A percentile compares a stretch with the other conserved stretches of the same genome.
These are phyloP conservation scores for Emergomyces africanus DNA, from an alignment of 2,329 filamentous ascomycete species.

Conservation along the genomic window DNA sequence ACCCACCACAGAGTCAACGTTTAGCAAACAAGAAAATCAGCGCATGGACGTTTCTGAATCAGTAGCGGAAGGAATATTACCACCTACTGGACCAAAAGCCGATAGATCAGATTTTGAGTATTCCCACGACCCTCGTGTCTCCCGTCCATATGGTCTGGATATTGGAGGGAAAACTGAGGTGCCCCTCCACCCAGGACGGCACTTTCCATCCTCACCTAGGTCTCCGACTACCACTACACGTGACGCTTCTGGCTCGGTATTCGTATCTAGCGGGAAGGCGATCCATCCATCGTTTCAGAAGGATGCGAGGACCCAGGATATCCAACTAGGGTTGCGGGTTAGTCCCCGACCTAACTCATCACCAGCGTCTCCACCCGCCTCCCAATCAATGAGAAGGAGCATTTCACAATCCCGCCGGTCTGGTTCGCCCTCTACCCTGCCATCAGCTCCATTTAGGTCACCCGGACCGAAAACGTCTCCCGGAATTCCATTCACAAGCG, in stretches of 20 bases:
- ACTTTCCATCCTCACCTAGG: slow-evolving; percentile 9
- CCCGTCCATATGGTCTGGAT: slow-evolving; percentile 16
- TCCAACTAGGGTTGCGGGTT: slow-evolving; percentile 2
- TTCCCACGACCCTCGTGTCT: slow-evolving; percentile 14
- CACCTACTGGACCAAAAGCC: slow-evolving; percentile 34
- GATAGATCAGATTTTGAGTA: slow-evolving; percentile 20
- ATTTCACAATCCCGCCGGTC: slow-evolving; percentile 17
- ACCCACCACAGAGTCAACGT: neutral
- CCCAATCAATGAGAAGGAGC: slow-evolving; percentile 12
- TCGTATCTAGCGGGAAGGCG: neutral
- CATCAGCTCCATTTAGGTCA: slow-evolving; percentile 3
- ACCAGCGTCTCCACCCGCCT: slow-evolving; percentile 14
- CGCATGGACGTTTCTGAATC: slow-evolving; percentile 11
- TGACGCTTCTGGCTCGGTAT: slow-evolving; percentile 10
- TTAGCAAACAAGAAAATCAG: slow-evolving; percentile 14
- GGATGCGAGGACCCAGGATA: slow-evolving; percentile 14
- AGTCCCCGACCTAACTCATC: slow-evolving; percentile 12
- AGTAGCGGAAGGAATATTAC: slow-evolving; percentile 18
- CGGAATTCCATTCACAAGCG: slow-evolving; percentile 21
- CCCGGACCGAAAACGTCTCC: slow-evolving; percentile 24
- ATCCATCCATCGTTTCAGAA: neutral
- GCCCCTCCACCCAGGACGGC: slow-evolving; percentile 15
- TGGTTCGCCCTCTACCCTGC: slow-evolving; percentile 14
- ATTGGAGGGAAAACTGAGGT: slow-evolving; percentile 15
- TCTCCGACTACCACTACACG: slow-evolving; percentile 12